These are phyloP conservation scores for Ormosia emarginata DNA, from an alignment of 306 rosid species.

Conservation along the genomic window DNA sequence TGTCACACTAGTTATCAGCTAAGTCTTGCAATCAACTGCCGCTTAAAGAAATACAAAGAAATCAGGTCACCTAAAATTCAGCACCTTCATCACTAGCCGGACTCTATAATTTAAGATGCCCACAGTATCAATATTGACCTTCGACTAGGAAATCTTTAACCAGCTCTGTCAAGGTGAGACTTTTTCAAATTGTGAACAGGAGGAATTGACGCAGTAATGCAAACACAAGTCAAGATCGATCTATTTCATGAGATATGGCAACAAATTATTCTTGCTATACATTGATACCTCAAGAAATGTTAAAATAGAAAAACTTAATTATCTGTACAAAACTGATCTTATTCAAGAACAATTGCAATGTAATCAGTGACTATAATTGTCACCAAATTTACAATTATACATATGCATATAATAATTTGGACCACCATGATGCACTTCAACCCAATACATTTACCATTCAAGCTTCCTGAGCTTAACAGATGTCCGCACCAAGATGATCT, in stretches of 20 bases:
- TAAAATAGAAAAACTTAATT: neutral
- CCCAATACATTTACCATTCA: neutral
- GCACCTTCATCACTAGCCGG: neutral
- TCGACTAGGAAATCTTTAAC: neutral
- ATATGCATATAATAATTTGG: constrained; percentile 11
- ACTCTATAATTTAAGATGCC: neutral
- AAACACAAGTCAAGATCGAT: neutral
- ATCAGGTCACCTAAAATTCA: neutral
- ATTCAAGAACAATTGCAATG: constrained; percentile 29
- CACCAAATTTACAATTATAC: constrained; percentile 25
- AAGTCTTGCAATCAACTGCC: neutral
- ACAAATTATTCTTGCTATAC: constrained; percentile 13
- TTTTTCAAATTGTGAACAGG: neutral
- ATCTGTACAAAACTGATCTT: constrained; percentile 38
- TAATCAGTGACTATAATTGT: neutral
- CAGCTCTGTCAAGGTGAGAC: neutral
- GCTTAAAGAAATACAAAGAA: neutral
- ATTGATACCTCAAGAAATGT: neutral
- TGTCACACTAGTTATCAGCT: neutral
- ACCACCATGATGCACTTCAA: constrained; percentile 23
- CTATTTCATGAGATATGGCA: neutral
- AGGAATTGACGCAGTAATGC: neutral
- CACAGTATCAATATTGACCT: neutral
- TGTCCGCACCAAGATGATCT: constrained; percentile 18
- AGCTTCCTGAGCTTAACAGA: neutral